Base-by-base conservation (phyloP, 371 early-diverging fungal genomes). In the Mucor plumbeus region DNA sequence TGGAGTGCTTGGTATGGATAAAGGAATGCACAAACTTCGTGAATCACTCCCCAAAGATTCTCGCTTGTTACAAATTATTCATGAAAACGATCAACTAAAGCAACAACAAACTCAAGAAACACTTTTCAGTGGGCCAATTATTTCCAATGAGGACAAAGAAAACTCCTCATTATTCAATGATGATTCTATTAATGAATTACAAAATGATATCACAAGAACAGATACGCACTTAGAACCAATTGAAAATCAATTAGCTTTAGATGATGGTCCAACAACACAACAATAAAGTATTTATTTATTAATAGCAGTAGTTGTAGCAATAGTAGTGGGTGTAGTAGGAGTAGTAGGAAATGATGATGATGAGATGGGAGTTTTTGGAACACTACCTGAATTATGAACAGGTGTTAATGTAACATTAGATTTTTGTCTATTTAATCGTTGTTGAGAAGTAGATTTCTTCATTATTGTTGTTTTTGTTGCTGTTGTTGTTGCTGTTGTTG, bases 1-100 rank as follows among this genome's bases (percentile, higher is more conserved):
- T 4, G 77, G 71, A 10, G 59, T 62, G 4, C 59, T 81, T 47
- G 82, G 82, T 6, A 77, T 75, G 75, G 70, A 78, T 53, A 78
- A 73, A 47, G 79, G 77, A 31, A 79, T 81, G 82, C 75, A 72
- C 21, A 73, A 71, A 56, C 63, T 81, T 43, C 68, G 76, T 11
- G 60, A 69, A 44, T 44, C 66, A 17, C 63, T 81, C 31, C 79
- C 82, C 8, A 31, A 9, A 6, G 71, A 79, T 36, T 81, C 82
- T 3, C 67, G 64, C n/a, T 31, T 81, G n/a, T 57, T 72, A n/a
- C 10, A 56, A 8, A 67, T 81, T 8, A 81, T 81, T 40, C 71
- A 65, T 17, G 69, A 74, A 60, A 70, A 76, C 7, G 79, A 81
- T 43, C 47, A 66, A 33, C n/a, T 73, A 39, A 66, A 69, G 40